Percentiles rank a stretch among this genome's conserved stretches.
Conservation (phyloP, 1,284 basidiomycete genomes). For the Earliella scabrosa region DNA sequence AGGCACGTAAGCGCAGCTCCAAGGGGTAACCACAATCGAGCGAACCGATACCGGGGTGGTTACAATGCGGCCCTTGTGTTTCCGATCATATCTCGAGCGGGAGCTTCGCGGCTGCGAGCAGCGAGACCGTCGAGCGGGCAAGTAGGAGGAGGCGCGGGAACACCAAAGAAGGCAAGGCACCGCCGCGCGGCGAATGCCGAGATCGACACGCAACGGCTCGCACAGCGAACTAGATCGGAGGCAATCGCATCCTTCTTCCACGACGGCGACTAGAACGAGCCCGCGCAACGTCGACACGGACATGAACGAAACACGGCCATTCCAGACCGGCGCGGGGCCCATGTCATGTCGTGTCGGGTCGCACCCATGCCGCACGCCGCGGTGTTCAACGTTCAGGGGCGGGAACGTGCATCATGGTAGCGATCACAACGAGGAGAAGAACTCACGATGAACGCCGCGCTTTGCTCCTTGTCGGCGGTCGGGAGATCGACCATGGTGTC, state of each 20-base stretch:
- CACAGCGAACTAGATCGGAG: background rate
- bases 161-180: background rate
- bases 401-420: background rate
- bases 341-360: background rate
- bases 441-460: constrained; percentile 80
- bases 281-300: constrained; percentile 3
- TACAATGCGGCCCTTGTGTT: too few relatives aligned
- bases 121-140: too few relatives aligned
- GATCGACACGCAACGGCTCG: background rate
- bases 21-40: too few relatives aligned
- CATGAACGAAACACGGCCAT: constrained; percentile 1
- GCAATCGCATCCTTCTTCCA: background rate
- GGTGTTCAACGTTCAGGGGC: background rate
- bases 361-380: background rate
- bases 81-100: too few relatives aligned
- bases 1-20: too few relatives aligned
- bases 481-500: constrained; percentile 73
- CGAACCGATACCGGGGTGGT: too few relatives aligned
- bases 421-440: background rate
- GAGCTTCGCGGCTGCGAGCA: too few relatives aligned
- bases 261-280: background rate
- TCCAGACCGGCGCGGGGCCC: background rate
- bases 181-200: background rate
- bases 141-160: constrained; percentile 1
- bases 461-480: constrained; percentile 82